A percentile compares a stretch with the other conserved stretches of the same genome.
phyloP scores from a whole-genome alignment of 2,329 filamentous ascomycete species.

The Xylariaceae sp. region DNA sequence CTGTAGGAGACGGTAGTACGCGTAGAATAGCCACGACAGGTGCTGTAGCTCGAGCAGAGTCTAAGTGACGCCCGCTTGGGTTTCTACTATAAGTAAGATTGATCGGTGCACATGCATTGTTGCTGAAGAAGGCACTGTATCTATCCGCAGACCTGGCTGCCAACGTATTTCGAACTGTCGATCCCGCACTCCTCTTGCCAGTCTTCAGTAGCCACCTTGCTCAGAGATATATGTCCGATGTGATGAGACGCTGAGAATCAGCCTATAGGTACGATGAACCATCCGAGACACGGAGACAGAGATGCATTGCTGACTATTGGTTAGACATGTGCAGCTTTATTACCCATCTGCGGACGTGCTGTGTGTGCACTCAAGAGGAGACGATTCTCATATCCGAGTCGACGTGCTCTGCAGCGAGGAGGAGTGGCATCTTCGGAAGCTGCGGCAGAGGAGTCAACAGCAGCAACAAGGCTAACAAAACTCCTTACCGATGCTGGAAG shows the following conservation, averaged over 20 bases:
- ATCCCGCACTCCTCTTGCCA: too few species aligned
- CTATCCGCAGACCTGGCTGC: too few species aligned
- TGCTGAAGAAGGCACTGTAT: too few species aligned
- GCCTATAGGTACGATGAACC: slow-evolving; percentile 3
- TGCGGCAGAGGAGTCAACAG: slow-evolving; percentile 35
- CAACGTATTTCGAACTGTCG: too few species aligned
- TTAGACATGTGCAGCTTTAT: slow-evolving; percentile 40
- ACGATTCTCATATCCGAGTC: slow-evolving; percentile 42
- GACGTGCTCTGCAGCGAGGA: slow-evolving; percentile 32
- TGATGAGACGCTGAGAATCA: slow-evolving; percentile 13
- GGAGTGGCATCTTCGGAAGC: slow-evolving; percentile 37
- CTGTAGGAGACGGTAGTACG: too few species aligned
- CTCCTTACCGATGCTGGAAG: slow-evolving; percentile 37
- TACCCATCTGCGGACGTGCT: slow-evolving; percentile 38
- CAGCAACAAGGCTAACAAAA: slow-evolving; percentile 27
- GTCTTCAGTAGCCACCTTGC: too few species aligned
- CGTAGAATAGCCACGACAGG: too few species aligned
- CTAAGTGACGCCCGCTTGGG: too few species aligned
- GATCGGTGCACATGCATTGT: too few species aligned
- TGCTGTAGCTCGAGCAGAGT: too few species aligned
- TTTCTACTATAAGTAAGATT: too few species aligned
- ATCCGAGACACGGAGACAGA: not conserved
- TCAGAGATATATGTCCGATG: too few species aligned
- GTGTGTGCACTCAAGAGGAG: slow-evolving; percentile 35
- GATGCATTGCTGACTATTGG: slow-evolving; percentile 1